Percentiles rank a stretch among this genome's conserved stretches.
phyloP scores from a whole-genome alignment of 768 basidiomycete species.

The Tricholoma bakamatsutake region DNA sequence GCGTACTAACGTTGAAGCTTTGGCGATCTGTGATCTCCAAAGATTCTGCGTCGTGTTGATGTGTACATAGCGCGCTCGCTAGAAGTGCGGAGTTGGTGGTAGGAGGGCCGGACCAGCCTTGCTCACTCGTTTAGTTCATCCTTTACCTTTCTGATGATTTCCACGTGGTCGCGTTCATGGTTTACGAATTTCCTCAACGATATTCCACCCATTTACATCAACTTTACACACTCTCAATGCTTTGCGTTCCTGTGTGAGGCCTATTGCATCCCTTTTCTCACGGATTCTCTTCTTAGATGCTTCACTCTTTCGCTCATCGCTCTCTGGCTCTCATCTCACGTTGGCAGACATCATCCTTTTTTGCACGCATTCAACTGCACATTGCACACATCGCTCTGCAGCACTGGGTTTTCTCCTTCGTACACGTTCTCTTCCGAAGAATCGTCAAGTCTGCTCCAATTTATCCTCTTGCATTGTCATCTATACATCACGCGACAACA shows the following conservation, averaged over 20 bases:
- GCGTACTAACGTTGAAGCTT: constrained; percentile 11
- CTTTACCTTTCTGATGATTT: not conserved
- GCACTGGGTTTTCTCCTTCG: not conserved
- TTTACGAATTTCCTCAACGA: not conserved
- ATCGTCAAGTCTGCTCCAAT: not conserved
- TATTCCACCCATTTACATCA: constrained; percentile 3
- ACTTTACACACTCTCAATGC: not conserved
- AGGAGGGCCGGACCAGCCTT: not conserved
- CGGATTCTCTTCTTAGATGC: constrained; percentile 2
- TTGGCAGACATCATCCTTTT: not conserved
- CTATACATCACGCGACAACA: not conserved
- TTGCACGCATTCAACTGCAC: not conserved
- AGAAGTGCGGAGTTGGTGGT: not conserved
- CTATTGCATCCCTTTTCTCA: not conserved
- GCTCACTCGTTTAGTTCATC: not conserved
- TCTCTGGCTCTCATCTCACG: constrained; percentile 7
- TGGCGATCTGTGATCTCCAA: not conserved
- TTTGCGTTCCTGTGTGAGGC: constrained; percentile 4
- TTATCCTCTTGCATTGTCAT: not conserved
- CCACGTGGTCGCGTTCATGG: not conserved
- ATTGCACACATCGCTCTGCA: not conserved
- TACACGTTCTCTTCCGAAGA: not conserved
- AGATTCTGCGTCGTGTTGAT: not conserved
- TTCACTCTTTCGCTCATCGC: constrained; percentile 9
- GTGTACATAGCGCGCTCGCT: not conserved